Evolutionary conservation across 345 rosid genomes (phyloP).

Genomic region (Streptanthus diversifolius): DNA sequence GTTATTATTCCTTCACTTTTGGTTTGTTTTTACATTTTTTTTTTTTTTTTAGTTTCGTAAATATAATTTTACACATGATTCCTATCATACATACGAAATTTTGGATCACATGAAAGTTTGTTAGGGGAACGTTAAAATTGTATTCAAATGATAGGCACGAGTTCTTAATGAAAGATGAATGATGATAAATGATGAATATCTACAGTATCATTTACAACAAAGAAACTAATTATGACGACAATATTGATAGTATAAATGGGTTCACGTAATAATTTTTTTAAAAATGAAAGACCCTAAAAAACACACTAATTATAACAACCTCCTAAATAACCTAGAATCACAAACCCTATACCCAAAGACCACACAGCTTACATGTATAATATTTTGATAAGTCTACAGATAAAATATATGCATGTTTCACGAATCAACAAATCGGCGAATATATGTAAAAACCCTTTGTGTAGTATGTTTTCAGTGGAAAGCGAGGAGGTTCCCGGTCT

Average conservation of each 20-base stretch:
- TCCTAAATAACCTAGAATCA: conserved; percentile 18
- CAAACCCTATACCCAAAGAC: conserved; percentile 25
- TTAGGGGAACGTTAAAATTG: not conserved
- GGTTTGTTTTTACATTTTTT: not conserved
- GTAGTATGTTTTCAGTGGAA: conserved; percentile 17
- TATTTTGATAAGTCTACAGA: conserved; percentile 12
- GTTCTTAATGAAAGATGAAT: not conserved
- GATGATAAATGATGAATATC: not conserved
- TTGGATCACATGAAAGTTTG: not conserved
- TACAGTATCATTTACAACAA: not conserved
- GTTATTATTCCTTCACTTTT: not conserved
- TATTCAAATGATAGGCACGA: not conserved
- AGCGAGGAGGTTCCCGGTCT: conserved; percentile 20
- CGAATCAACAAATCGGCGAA: conserved; percentile 33
- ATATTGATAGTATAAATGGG: conserved; percentile 3
- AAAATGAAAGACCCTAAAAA: not conserved
- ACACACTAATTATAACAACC: conserved; percentile 7
- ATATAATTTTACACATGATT: not conserved
- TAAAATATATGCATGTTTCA: conserved; percentile 6
- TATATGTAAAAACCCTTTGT: not conserved
- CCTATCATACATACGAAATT: too few species aligned
- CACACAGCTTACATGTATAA: conserved; percentile 28
- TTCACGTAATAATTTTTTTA: not conserved
- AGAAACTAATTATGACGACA: not conserved
- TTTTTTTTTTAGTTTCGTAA: not conserved